Evolutionary conservation across 306 rosid genomes (phyloP).

Genomic region (Casuarina equisetifolia): DNA sequence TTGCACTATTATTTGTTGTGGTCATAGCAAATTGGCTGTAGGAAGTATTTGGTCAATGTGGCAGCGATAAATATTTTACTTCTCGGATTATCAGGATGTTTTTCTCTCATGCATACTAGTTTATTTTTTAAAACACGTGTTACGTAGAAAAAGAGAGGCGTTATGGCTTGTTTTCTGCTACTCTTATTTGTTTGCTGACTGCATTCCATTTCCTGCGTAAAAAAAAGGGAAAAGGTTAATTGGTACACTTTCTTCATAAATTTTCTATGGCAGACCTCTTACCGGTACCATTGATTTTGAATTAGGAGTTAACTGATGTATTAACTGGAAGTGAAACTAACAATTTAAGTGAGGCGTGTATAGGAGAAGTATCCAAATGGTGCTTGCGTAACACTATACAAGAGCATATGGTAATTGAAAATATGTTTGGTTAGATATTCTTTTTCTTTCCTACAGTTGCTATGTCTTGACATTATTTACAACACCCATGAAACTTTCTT

Average conservation of each 20-base stretch:
- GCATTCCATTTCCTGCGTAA: neutral
- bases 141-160: too few species aligned
- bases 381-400: neutral
- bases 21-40: neutral
- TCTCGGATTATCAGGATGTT: too few species aligned
- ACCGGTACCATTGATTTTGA: neutral
- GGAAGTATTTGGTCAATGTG: neutral
- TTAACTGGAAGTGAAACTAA: neutral
- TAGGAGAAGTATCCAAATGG: neutral
- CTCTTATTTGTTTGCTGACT: neutral
- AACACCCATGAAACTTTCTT: neutral
- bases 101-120: too few species aligned
- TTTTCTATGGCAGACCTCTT: neutral
- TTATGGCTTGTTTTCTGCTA: neutral
- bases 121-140: neutral
- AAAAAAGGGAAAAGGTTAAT: too few species aligned
- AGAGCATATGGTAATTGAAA: neutral
- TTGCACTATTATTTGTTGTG: neutral
- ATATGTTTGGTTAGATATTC: neutral
- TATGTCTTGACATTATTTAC: neutral
- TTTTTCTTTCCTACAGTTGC: neutral
- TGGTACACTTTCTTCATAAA: neutral
- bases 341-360: neutral
- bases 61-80: constrained; percentile 4
- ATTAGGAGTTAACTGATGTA: neutral